A percentile compares a stretch with the other conserved stretches of the same genome.
Conservation (phyloP, 2,329 filamentous ascomycete species). For the Pseudogymnoascus sp. region DNA sequence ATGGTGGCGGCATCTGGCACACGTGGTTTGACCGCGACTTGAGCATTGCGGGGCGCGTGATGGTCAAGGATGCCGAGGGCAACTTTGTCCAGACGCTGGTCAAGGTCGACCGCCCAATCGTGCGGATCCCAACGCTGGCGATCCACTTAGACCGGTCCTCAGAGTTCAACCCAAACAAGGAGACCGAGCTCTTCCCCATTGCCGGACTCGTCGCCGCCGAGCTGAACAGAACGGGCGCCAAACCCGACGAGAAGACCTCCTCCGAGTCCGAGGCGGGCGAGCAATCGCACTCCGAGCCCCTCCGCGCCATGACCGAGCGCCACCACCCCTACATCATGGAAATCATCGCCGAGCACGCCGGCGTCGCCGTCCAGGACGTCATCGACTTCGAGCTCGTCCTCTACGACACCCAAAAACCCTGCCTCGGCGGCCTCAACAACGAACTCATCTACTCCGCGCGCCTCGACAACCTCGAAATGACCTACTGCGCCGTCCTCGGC, state of each 20-base stretch:
- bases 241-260: conserved; percentile 27
- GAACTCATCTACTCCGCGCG: conserved; percentile 96
- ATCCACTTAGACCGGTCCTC: conserved; percentile 86
- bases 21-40: conserved; percentile 97
- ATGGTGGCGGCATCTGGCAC: conserved; percentile 95
- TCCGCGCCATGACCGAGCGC: conserved; percentile 70
- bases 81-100: conserved; percentile 77
- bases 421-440: conserved; percentile 77
- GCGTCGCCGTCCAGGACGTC: conserved; percentile 62
- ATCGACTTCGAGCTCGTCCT: conserved; percentile 95
- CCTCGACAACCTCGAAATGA: conserved; percentile 94
- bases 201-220: conserved; percentile 80
- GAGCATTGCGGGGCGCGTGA: conserved; percentile 78
- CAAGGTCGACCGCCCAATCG: conserved; percentile 82
- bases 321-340: conserved; percentile 86
- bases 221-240: conserved; percentile 64
- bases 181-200: conserved; percentile 91
- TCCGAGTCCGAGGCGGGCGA: conserved; percentile 34
- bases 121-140: conserved; percentile 86
- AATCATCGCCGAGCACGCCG: conserved; percentile 73
- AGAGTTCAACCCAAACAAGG: conserved; percentile 92
- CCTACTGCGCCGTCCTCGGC: conserved; percentile 82
- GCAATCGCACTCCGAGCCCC: conserved; percentile 48
- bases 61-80: conserved; percentile 68
- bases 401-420: conserved; percentile 89